Evolutionary conservation across 441 rosid species (phyloP).

Genomic region (Theobroma grandiflorum): DNA sequence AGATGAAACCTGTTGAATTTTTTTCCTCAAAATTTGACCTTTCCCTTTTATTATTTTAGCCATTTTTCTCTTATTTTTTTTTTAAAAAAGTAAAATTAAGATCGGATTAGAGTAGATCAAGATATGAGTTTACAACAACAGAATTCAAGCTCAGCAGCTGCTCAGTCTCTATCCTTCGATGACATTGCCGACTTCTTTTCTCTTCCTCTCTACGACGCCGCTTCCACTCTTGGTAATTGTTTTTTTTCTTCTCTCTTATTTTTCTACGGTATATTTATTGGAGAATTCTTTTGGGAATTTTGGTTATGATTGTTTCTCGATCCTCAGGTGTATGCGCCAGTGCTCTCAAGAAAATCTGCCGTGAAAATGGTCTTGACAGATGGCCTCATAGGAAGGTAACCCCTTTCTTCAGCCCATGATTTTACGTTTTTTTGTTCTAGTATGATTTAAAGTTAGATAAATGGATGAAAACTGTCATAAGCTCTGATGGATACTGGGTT

Average conservation of each 20-base stretch:
- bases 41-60: background rate
- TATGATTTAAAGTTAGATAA: background rate
- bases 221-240: conserved; percentile 43
- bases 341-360: conserved; percentile 50
- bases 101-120: background rate
- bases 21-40: no score
- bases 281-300: background rate
- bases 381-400: conserved; percentile 54
- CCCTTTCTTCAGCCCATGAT: background rate
- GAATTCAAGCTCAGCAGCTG: conserved; percentile 5
- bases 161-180: conserved; percentile 36
- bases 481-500: background rate
- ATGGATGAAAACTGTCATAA: background rate
- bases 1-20: no score
- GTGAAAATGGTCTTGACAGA: conserved; percentile 53
- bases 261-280: background rate
- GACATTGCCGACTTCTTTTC: conserved; percentile 46
- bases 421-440: background rate
- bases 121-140: conserved; percentile 29
- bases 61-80: background rate
- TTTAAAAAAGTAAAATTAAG: background rate
- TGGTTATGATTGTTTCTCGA: background rate
- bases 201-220: conserved; percentile 52
- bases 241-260: background rate
- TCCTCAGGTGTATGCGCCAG: conserved; percentile 47